Evolutionary conservation across 2,329 filamentous ascomycete genomes (phyloP).

Genomic region (Neurospora sp.): DNA sequence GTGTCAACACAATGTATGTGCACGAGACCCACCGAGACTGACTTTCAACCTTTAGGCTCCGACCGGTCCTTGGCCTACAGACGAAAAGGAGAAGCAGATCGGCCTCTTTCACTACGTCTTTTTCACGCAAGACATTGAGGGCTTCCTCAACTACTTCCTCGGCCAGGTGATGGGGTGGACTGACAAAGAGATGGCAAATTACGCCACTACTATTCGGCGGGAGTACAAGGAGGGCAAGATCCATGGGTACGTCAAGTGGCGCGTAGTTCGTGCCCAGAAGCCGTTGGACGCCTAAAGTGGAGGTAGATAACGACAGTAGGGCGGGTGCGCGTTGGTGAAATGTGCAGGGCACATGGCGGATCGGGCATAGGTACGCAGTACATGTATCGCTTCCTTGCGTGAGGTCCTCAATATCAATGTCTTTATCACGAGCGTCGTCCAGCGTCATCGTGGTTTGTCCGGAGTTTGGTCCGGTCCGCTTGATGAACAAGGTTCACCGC

Average conservation of each 20-base stretch:
- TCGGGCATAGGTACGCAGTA: not conserved
- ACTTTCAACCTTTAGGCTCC: slow-evolving; percentile 17
- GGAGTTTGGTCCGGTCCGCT: not conserved
- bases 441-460: not conserved
- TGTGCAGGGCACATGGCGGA: not conserved
- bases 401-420: not conserved
- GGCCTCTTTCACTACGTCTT: too few relatives aligned
- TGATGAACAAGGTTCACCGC: not conserved
- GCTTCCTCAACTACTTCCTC: slow-evolving; percentile 8
- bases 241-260: slow-evolving; percentile 29
- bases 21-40: not conserved
- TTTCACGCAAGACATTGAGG: slow-evolving; percentile 9
- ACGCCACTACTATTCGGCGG: not conserved
- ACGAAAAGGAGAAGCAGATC: slow-evolving; percentile 8
- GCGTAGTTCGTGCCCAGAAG: slow-evolving; percentile 30
- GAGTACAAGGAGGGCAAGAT: slow-evolving; percentile 22
- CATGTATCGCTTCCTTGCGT: not conserved
- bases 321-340: not conserved
- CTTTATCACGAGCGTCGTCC: not conserved
- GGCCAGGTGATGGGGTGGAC: slow-evolving; percentile 8
- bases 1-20: not conserved
- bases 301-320: not conserved
- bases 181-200: not conserved
- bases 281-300: not conserved
- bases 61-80: slow-evolving; percentile 21